Percentiles rank a stretch among this genome's conserved stretches.
These are phyloP conservation scores for Ajuga reptans DNA, from an alignment of 305 asterid species.

Conservation along the genomic window DNA sequence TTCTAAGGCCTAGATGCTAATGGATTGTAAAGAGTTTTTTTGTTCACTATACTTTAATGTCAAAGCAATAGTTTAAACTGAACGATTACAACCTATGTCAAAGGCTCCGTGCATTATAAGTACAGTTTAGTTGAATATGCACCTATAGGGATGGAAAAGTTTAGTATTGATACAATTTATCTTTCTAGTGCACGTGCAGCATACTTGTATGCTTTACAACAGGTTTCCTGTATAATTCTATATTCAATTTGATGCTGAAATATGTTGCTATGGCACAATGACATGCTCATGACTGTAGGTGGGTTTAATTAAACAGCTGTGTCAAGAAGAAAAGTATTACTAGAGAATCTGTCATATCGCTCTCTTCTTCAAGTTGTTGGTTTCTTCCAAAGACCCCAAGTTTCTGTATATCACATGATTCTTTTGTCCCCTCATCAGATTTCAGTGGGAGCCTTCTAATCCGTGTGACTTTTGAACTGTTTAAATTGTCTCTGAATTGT, in stretches of 20 bases:
- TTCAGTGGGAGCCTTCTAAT: neutral
- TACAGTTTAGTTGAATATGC: too few species aligned
- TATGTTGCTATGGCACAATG: neutral
- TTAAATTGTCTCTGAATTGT: conserved; percentile 17
- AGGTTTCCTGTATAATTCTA: neutral
- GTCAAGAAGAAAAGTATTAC: neutral
- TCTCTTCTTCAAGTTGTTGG: neutral
- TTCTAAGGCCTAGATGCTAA: neutral
- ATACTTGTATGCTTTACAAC: neutral
- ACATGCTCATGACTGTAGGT: neutral
- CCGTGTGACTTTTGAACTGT: neutral
- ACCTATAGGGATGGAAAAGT: neutral
- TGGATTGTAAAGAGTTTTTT: neutral
- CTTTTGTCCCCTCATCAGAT: neutral
- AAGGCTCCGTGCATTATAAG: too few species aligned
- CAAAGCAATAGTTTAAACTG: neutral
- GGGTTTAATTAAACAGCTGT: neutral
- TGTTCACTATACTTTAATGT: neutral
- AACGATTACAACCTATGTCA: too few species aligned
- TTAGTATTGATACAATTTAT: neutral
- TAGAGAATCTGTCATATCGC: neutral
- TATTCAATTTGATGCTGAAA: neutral
- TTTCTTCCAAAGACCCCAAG: neutral
- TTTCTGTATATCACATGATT: neutral
- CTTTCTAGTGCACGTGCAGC: neutral